phyloP scores from a whole-genome alignment of 2,329 filamentous ascomycete species.

The Cladosporium halotolerans region DNA sequence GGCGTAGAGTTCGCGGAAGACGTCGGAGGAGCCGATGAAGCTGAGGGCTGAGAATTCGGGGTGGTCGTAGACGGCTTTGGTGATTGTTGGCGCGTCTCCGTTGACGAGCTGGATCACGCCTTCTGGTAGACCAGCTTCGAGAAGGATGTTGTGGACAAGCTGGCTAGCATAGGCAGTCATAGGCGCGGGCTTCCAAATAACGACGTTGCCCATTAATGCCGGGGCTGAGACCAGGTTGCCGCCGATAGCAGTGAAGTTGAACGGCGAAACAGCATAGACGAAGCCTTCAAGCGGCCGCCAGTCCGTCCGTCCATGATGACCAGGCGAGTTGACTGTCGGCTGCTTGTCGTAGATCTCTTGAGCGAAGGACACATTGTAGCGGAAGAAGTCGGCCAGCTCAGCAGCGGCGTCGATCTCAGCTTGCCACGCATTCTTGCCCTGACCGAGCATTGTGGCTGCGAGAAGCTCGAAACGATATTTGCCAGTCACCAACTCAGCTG shows the following conservation, averaged over 20 bases:
- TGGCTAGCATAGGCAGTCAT: constrained; percentile 84
- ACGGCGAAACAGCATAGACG: constrained; percentile 88
- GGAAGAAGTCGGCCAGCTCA: constrained; percentile 83
- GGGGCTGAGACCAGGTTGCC: constrained; percentile 80
- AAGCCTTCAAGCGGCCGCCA: constrained; percentile 89
- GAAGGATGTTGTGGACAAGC: constrained; percentile 81
- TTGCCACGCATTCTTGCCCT: constrained; percentile 98
- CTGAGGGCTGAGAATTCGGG: constrained; percentile 82
- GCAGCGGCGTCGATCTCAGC: constrained; percentile 97
- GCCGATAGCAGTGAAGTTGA: constrained; percentile 95
- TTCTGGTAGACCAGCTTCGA: constrained; percentile 82
- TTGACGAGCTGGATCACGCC: constrained; percentile 93
- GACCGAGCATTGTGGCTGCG: constrained; percentile 90
- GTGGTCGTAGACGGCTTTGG: constrained; percentile 68
- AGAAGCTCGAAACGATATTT: constrained; percentile 98
- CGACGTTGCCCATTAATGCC: constrained; percentile 86
- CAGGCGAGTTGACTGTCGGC: constrained; percentile 72
- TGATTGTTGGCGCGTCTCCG: constrained; percentile 79
- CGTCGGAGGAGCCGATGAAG: constrained; percentile 87
- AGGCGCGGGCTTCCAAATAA: constrained; percentile 95
- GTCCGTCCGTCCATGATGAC: constrained; percentile 88
- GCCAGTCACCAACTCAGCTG: constrained; percentile 78
- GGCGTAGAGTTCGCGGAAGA: constrained; percentile 84
- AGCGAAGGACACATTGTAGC: constrained; percentile 88
- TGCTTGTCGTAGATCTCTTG: constrained; percentile 86